Percentiles rank a stretch among this genome's conserved stretches.
Conservation (phyloP, 2,329 filamentous ascomycete species). For the Colletotrichum simmondsii region DNA sequence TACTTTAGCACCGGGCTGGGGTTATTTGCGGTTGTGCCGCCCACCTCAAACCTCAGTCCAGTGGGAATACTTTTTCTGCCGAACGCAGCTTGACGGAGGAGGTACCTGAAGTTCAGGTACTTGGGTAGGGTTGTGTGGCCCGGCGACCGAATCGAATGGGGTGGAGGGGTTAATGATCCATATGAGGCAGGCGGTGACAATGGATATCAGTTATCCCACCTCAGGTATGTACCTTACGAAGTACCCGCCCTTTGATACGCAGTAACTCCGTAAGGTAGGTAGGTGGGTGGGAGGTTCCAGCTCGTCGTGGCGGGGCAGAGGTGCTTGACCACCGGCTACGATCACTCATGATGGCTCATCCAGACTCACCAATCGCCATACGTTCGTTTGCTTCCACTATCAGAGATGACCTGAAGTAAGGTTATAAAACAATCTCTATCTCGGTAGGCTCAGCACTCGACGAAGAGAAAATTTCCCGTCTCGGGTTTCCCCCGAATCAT, state of each 20-base stretch:
- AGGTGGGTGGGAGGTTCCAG: background rate
- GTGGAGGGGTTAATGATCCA: slow-evolving; percentile 1
- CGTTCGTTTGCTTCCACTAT: background rate
- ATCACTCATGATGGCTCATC: background rate
- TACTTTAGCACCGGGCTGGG: background rate
- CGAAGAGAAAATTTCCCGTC: background rate
- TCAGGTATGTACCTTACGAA: background rate
- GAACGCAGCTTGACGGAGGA: background rate
- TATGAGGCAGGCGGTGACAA: slow-evolving; percentile 7
- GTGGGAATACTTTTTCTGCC: slow-evolving; percentile 2
- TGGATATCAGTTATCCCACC: background rate
- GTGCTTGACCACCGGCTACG: background rate
- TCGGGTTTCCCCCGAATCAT: background rate
- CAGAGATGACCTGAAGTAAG: background rate
- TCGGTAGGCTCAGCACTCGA: background rate
- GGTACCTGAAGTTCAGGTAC: background rate
- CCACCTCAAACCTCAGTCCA: background rate
- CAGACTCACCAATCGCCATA: background rate
- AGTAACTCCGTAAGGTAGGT: too few relatives aligned
- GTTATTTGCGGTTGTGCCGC: background rate
- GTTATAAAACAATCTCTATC: too few relatives aligned
- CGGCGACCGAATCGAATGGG: background rate
- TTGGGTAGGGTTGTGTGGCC: slow-evolving; percentile 22
- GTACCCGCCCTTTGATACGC: background rate
- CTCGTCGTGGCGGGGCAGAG: background rate